Conservation (phyloP, 129 eudicot genomes). For the Centrapalus pauciflorus region DNA sequence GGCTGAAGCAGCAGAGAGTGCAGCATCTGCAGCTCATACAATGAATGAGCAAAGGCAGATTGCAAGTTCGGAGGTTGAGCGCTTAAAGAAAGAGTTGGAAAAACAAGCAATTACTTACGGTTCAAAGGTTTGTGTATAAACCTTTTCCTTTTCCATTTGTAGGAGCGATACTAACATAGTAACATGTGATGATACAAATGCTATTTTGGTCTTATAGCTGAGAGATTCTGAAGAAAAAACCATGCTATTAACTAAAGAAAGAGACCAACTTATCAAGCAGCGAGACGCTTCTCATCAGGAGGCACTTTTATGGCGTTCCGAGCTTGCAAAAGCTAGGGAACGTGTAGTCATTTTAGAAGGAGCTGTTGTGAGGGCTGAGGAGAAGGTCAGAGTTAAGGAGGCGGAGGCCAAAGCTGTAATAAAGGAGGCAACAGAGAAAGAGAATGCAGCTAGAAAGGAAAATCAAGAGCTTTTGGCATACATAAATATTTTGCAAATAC, state of each 20-base stretch:
- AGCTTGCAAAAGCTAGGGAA: constrained; percentile 96
- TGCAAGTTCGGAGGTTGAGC: constrained; percentile 67
- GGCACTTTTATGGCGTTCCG: constrained; percentile 94
- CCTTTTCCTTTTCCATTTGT: constrained; percentile 1
- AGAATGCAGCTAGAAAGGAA: constrained; percentile 58
- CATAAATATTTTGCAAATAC: constrained; percentile 60
- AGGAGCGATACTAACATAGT: not conserved
- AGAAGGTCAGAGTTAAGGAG: constrained; percentile 76
- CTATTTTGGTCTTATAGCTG: constrained; percentile 35
- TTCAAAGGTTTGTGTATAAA: constrained; percentile 43
- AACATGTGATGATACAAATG: constrained; percentile 3
- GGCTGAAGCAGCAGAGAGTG: constrained; percentile 93
- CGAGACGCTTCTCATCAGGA: constrained; percentile 76
- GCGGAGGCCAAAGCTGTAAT: constrained; percentile 74
- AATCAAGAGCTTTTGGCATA: constrained; percentile 88
- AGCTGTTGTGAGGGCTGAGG: constrained; percentile 90
- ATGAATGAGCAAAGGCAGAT: constrained; percentile 90
- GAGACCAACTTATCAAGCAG: constrained; percentile 65
- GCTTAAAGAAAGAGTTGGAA: constrained; percentile 49
- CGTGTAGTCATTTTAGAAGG: constrained; percentile 84
- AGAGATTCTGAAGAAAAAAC: constrained; percentile 64
- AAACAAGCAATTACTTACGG: constrained; percentile 48
- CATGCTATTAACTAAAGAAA: constrained; percentile 53
- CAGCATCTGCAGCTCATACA: constrained; percentile 96
- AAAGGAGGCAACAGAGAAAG: constrained; percentile 69